Conservation (phyloP, 345 rosid genomes). For the Gynandropsis gynandra region DNA sequence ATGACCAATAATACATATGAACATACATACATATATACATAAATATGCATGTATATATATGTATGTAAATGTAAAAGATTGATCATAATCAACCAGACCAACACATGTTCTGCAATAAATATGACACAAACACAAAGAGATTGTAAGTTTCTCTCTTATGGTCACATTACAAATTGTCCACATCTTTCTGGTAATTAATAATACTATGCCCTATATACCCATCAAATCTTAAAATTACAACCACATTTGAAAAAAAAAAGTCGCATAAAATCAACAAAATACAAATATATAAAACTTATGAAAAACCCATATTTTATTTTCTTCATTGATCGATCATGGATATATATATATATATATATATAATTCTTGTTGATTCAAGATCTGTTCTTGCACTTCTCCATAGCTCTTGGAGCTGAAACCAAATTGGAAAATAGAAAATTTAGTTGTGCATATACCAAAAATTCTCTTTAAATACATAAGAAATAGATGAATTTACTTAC, state of each 20-base stretch:
- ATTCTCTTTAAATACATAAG: background rate
- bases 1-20: slow-evolving; percentile 28
- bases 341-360: background rate
- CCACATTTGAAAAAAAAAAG: slow-evolving; percentile 19
- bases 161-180: slow-evolving; percentile 30
- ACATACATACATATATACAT: slow-evolving; percentile 8
- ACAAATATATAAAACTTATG: slow-evolving; percentile 18
- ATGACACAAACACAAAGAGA: slow-evolving; percentile 30
- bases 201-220: slow-evolving; percentile 28
- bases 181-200: slow-evolving; percentile 22
- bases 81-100: slow-evolving; percentile 28
- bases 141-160: slow-evolving; percentile 32
- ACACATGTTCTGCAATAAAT: slow-evolving; percentile 33
- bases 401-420: slow-evolving; percentile 30
- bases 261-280: slow-evolving; percentile 21
- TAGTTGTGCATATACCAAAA: too few relatives aligned
- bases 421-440: background rate
- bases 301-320: slow-evolving; percentile 11
- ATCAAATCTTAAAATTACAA: slow-evolving; percentile 26
- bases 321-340: slow-evolving; percentile 12
- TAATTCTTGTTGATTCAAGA: slow-evolving; percentile 12
- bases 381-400: slow-evolving; percentile 34
- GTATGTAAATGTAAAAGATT: slow-evolving; percentile 12
- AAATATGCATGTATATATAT: slow-evolving; percentile 1
- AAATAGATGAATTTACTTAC: slow-evolving; percentile 22